Conservation (phyloP, 305 asterid genomes). For the Solanum hybrid region DNA sequence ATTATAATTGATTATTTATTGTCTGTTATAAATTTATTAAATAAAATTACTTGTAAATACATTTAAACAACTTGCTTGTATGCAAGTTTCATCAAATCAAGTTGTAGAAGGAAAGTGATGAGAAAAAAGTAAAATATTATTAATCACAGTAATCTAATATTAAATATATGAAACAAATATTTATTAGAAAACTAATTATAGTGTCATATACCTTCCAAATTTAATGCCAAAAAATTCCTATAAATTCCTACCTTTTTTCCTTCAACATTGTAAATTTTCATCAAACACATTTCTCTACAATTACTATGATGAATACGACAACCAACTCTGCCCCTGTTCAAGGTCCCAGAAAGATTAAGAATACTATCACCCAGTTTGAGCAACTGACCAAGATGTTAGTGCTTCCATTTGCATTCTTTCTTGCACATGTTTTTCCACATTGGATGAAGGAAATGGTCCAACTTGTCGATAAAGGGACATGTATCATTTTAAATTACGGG, state of each 20-base stretch:
- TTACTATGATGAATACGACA: neutral
- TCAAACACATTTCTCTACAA: neutral
- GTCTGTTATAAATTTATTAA: no score
- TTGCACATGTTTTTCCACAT: neutral
- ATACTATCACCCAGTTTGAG: neutral
- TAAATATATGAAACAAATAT: neutral
- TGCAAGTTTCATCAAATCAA: neutral
- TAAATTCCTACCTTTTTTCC: neutral
- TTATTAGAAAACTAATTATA: neutral
- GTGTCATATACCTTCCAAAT: neutral
- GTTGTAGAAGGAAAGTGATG: neutral
- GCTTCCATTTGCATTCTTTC: neutral
- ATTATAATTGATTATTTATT: no score
- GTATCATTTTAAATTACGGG: neutral
- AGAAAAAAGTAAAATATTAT: neutral
- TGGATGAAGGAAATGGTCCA: neutral
- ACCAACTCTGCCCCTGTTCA: neutral
- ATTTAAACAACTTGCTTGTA: neutral
- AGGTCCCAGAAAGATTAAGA: neutral
- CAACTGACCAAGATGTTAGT: neutral
- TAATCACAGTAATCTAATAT: neutral
- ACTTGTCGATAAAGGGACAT: neutral
- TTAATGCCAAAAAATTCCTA: neutral
- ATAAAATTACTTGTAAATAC: neutral
- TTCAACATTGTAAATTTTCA: neutral